A percentile compares a stretch with the other conserved stretches of the same genome.
phyloP scores from a whole-genome alignment of 768 basidiomycete genomes.

The Collybiopsis luxurians region DNA sequence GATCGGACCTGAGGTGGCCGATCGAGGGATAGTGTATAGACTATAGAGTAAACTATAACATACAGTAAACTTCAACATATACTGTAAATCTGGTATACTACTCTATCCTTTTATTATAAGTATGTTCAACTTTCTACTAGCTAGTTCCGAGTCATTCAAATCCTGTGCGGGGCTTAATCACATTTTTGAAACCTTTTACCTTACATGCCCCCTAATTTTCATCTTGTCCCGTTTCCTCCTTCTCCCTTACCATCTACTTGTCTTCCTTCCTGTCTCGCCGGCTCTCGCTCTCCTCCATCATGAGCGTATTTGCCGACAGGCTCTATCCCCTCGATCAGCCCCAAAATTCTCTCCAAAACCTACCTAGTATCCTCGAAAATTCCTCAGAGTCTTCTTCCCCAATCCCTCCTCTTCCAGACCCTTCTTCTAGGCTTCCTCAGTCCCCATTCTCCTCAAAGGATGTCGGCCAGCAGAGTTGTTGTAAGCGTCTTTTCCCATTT shows the following conservation, averaged over 20 bases:
- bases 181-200: neutral
- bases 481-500: neutral
- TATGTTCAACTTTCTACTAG: too few relatives aligned
- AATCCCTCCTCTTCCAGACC: neutral
- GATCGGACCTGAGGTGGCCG: neutral
- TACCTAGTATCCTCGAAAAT: neutral
- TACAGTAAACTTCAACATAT: too few relatives aligned
- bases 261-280: neutral
- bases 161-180: too few relatives aligned
- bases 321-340: neutral
- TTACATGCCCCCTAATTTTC: conserved; percentile 3
- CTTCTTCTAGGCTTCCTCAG: neutral
- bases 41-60: too few relatives aligned
- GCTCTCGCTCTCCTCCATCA: neutral
- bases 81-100: too few relatives aligned
- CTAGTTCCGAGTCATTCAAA: too few relatives aligned
- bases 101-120: too few relatives aligned
- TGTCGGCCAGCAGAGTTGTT: neutral
- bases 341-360: neutral
- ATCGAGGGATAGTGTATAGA: too few relatives aligned
- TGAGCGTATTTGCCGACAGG: neutral
- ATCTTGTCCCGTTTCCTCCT: neutral
- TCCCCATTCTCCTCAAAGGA: neutral
- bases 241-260: neutral
- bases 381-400: neutral